Conservation (phyloP, 176 grass and related monocot genomes). For the Poa annua region DNA sequence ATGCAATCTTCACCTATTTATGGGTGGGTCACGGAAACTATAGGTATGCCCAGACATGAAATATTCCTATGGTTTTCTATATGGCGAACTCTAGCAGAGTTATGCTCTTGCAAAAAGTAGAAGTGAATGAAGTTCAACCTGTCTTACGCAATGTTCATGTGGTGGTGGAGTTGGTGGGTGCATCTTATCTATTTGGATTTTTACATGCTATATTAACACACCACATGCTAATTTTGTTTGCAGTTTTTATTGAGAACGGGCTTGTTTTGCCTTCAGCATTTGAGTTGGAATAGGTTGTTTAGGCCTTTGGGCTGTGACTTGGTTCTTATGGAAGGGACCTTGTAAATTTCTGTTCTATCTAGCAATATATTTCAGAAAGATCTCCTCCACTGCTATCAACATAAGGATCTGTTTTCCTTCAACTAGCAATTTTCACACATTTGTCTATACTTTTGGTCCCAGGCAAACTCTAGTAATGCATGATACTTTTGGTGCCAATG, state of each 20-base stretch:
- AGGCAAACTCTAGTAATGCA: conserved; percentile 17
- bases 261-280: conserved; percentile 1
- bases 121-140: neutral
- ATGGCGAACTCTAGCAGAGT: neutral
- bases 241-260: neutral
- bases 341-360: neutral
- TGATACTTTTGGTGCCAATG: conserved; percentile 18
- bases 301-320: neutral
- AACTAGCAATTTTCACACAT: neutral
- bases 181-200: conserved; percentile 6
- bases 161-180: neutral
- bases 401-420: conserved; percentile 12
- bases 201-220: neutral
- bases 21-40: too few relatives aligned
- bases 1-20: too few relatives aligned
- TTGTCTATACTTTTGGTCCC: conserved; percentile 10
- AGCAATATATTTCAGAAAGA: conserved; percentile 7
- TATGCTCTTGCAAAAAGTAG: conserved; percentile 1
- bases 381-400: neutral
- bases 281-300: conserved; percentile 11
- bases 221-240: conserved; percentile 6
- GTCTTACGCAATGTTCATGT: conserved; percentile 3
- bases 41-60: neutral
- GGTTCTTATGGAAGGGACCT: neutral
- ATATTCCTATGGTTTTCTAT: too few relatives aligned